Conservation (phyloP, 2,329 filamentous ascomycete genomes). For the Cladosporium velox region DNA sequence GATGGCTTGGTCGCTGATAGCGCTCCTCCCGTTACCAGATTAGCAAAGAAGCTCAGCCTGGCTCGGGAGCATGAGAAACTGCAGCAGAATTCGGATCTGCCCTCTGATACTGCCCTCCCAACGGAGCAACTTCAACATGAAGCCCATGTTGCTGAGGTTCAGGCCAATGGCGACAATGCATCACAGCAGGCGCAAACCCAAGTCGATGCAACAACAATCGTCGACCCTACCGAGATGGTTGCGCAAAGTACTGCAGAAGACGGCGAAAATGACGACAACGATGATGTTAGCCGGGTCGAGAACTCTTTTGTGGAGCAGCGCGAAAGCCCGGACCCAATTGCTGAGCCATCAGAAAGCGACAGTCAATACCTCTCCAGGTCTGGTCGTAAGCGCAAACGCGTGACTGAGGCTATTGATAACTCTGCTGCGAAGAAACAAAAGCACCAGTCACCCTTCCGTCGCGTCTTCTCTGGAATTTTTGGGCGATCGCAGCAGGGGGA, state of each 20-base stretch:
- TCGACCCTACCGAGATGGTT: background rate
- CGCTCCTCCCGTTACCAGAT: background rate
- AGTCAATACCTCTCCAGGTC: slow-evolving; percentile 7
- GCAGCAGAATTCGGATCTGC: slow-evolving; percentile 25
- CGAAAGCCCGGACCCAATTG: background rate
- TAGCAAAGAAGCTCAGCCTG: background rate
- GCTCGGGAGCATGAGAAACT: background rate
- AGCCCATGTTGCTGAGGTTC: slow-evolving; percentile 26
- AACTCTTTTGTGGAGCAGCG: slow-evolving; percentile 39
- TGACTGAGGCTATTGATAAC: slow-evolving; percentile 19
- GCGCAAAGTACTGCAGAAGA: background rate
- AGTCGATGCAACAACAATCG: slow-evolving; percentile 12
- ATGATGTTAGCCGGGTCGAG: slow-evolving; percentile 38
- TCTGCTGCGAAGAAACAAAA: slow-evolving; percentile 32
- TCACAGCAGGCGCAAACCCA: background rate
- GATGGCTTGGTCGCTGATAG: slow-evolving; percentile 3
- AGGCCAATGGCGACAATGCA: background rate
- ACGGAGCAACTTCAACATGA: slow-evolving; percentile 32
- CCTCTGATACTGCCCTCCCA: slow-evolving; percentile 32
- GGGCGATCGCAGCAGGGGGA: slow-evolving; percentile 29
- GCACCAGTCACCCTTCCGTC: slow-evolving; percentile 33
- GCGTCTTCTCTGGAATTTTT: slow-evolving; percentile 30
- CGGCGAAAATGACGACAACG: slow-evolving; percentile 22
- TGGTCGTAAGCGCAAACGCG: slow-evolving; percentile 34
- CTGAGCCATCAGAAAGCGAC: background rate